Evolutionary conservation across 331 rosid species (phyloP), one percentile per base, ranked within the genome.

Genomic region (Prunus yedoensis): DNA sequence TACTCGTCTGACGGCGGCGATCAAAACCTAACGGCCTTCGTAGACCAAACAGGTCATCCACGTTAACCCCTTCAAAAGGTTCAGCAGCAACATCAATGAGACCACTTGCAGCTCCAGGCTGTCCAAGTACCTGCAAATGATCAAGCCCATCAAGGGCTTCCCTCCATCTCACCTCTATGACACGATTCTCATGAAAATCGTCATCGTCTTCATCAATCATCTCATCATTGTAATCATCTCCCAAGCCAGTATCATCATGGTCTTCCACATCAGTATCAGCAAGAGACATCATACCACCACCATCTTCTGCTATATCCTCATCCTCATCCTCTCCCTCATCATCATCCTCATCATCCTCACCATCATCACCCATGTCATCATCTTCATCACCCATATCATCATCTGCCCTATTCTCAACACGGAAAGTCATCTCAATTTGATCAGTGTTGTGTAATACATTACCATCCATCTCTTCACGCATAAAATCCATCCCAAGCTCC

Each of bases 301-400:
- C 98, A 78, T 89, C 98, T 87, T 91, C 99, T 50, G 90, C 97
- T 74, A 95, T 89, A 84, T 92, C 99, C 82, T 95, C 99, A 18
- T 92, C 99, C 57, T 92, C 99, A 67, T 95, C 99, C 73, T 88
- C 99, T 71, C 88, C 97, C 64, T 89, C 97, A 18, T 92, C 99
- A 49, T 90, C 99, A 18, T 94, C 97, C 20, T 94, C 98, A 41
- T 92, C 99, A 71, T 94, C 98, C 66, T 91, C 98, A 52, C 90
- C 97, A 45, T 94, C 99, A 73, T 92, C 99, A 59, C 96, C 99
- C 97, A 92, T 92, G 73, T 88, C 99, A 88, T 94, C 97, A 77
- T 94, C 99, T 81, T 92, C 99, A 82, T 92, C 99, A 68, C 89
- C 98, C 97, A 95, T 92, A 73, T 89, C 97, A 86, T 95, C 97